Base-by-base conservation (phyloP, 139 green algal species). In the Raphidocelis subcapitata region DNA sequence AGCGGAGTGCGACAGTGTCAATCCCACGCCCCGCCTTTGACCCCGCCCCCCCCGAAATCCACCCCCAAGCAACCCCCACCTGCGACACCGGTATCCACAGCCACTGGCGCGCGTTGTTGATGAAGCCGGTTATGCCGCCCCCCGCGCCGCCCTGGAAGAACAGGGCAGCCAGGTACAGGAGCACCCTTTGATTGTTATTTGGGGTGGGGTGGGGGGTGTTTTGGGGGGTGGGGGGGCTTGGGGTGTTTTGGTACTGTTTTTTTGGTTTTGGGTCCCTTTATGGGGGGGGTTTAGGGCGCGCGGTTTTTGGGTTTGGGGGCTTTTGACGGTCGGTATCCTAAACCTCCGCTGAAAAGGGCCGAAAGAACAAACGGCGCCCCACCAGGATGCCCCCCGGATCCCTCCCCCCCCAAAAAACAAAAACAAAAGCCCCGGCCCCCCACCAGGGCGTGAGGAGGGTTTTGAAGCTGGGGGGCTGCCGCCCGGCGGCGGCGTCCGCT, bases 81-180 rank as follows among this genome's bases (percentile, higher is more conserved):
- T 96, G 91, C 1, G 68, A 72, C 49, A 95, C 88, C 1, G 87
- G 89, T 62, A 95, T 94, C 84, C 85, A 97, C 26, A 97, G 74
- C 41, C 85, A 92, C 21, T 81, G 75, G 44, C 89, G 80, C 56
- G 90, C 32, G 76, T 95, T 95, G 74, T 86, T 88, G 29, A 96
- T 73, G 33, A 94, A 72, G 16, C 91, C 91, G 36, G 62, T 73
- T 62, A 87, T 57, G 36, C 65, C 56, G 28, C 69, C 65, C 68
- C 82, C 72, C 63, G 60, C 73, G 31, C 74, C 70, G 23, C 65
- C 74, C 44, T 77, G 66, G 63, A 80, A 77, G 54, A 84, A 81
- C 35, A 80, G 68, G 16, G 62, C 79, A 24, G 29, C 72, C 1
- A 84, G 73, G 60, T 81, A 84, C 36, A 82, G 47, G 26, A 72